A percentile compares a stretch with the other conserved stretches of the same genome.
Conservation (phyloP, 768 basidiomycete genomes). For the Auricularia heimuer region DNA sequence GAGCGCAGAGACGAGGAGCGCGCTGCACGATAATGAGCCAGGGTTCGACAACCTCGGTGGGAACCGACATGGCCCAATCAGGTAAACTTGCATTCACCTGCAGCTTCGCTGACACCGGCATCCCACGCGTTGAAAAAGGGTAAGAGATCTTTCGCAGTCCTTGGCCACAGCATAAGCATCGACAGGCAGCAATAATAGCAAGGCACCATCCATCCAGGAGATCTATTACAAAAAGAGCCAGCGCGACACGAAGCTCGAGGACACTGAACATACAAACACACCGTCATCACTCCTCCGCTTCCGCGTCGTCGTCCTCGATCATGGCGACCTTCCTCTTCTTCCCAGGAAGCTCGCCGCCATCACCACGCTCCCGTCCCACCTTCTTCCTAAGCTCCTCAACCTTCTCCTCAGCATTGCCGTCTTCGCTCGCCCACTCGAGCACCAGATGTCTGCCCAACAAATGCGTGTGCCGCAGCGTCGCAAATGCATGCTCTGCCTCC, state of each 20-base stretch:
- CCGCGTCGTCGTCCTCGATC: conserved; percentile 29
- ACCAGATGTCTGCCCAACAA: conserved; percentile 92
- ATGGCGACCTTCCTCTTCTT: conserved; percentile 61
- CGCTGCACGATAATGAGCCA: no score
- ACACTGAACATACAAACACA: not conserved
- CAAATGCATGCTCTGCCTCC: conserved; percentile 85
- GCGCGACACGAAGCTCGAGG: not conserved
- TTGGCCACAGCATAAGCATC: no score
- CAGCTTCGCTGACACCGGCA: no score
- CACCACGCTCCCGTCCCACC: conserved; percentile 68
- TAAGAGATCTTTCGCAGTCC: no score
- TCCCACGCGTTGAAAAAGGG: no score
- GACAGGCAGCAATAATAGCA: no score
- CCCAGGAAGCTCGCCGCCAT: conserved; percentile 60
- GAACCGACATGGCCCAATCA: no score
- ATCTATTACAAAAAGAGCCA: no score
- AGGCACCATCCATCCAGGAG: no score
- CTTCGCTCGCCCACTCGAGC: conserved; percentile 83
- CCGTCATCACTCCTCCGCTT: conserved; percentile 18
- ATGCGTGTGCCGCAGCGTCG: conserved; percentile 85
- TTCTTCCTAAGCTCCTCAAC: conserved; percentile 68
- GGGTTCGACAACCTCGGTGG: no score
- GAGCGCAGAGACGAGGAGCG: no score
- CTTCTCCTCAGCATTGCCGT: conserved; percentile 52
- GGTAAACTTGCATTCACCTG: no score